These are phyloP conservation scores for Neonothopanus nambi DNA, from an alignment of 1,284 basidiomycete species.

Conservation along the genomic window DNA sequence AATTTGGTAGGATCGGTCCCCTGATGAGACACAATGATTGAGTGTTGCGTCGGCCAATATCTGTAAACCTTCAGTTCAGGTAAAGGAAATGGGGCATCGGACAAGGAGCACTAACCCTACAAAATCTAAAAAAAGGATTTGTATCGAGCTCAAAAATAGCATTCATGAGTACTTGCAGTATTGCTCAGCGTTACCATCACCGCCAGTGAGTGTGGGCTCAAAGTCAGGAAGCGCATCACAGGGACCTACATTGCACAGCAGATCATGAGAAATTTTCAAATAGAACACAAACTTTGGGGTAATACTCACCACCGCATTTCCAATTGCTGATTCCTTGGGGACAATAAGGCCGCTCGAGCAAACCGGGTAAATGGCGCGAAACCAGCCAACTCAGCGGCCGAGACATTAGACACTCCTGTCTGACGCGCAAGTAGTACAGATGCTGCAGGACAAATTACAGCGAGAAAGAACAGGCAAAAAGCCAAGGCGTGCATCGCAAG, in stretches of 20 bases:
- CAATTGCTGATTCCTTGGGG: conserved; percentile 32
- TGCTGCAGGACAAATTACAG: no score
- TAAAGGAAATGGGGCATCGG: no score
- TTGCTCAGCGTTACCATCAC: conserved; percentile 46
- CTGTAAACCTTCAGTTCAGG: no score
- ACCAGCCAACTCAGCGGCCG: conserved; percentile 28
- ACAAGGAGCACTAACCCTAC: not conserved
- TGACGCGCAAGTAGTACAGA: no score
- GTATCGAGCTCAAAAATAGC: not conserved
- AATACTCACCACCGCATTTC: conserved; percentile 39
- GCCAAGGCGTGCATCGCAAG: no score
- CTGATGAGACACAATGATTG: conserved; percentile 53
- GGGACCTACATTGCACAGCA: conserved; percentile 33
- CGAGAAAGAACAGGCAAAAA: no score
- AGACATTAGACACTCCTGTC: conserved; percentile 25
- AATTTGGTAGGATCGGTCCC: conserved; percentile 53
- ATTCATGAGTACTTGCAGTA: conserved; percentile 36
- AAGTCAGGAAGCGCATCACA: conserved; percentile 46
- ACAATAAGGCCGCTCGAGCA: conserved; percentile 39
- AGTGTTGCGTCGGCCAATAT: conserved; percentile 43
- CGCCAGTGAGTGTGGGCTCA: conserved; percentile 43
- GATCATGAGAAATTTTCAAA: not conserved
- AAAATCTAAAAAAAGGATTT: not conserved
- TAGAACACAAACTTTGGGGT: not conserved
- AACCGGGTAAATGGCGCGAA: conserved; percentile 43